Base-by-base conservation (phyloP, 345 rosid genomes). In the Hirschfeldia incana region DNA sequence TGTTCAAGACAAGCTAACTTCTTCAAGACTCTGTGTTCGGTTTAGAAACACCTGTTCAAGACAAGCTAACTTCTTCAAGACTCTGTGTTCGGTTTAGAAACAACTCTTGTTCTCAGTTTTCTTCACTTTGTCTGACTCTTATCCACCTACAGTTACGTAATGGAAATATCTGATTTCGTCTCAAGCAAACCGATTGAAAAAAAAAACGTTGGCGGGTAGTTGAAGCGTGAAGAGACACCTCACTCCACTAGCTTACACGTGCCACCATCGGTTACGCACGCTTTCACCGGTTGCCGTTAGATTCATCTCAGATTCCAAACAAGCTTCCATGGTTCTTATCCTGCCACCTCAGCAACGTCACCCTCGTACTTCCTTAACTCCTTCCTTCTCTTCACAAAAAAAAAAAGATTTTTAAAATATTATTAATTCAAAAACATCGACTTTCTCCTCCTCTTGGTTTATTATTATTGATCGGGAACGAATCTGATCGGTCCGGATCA, bases 271-370 rank as follows among this genome's bases (percentile, higher is more conserved):
- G 28, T 3, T 65, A 32, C 1, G 62, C 78, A 77, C 84, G 74
- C 81, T 59, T 65, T 49, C 74, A 66, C 77, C 74, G 75, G 39
- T 81, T 36, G 62, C 80, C 76, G 76, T 15, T 57, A 32, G 78
- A 79, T 81, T 57, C 75, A 36, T 73, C 53, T 74, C 81, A 30
- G 83, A 85, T 83, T 81, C 84, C 65, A 74, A 68, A 49, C 58
- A 17, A 39, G 37, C 67, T 69, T 72, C 53, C 75, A 7, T 86
- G 96, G 96, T 83, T 84, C 78, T 69, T 73, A 63, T 75, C 27
- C 28, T 37, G 85, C 90, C 98, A 94, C 74, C 79, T 90, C 96
- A 90, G 85, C 89, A 42, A 70, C 80, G 69, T 15, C 33, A 28
- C 58, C 64, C 78, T 84, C 84, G 67, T 67, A 78, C 85, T 81